Conservation (phyloP, 1,284 basidiomycete genomes). For the Cryptococcus sp. region DNA sequence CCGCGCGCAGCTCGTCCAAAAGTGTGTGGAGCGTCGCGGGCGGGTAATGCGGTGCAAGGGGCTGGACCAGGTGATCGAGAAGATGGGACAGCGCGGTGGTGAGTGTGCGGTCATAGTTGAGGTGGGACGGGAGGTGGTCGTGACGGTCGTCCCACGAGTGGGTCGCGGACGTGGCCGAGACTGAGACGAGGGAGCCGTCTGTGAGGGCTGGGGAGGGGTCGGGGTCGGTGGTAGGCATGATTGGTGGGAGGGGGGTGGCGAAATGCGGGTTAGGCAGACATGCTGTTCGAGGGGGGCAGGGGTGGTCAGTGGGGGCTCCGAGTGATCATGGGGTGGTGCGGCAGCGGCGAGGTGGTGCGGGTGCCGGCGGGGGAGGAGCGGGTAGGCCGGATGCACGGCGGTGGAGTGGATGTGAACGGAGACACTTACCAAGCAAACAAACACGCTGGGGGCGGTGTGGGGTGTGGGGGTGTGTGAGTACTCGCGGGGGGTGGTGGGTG, state of each 20-base stretch:
- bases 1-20: slow-evolving; percentile 23
- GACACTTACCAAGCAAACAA: too few species aligned
- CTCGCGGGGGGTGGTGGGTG: too few species aligned
- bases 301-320: not conserved
- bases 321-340: not conserved
- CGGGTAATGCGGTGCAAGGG: slow-evolving; percentile 36
- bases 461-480: too few species aligned
- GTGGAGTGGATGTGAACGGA: too few species aligned
- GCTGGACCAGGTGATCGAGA: slow-evolving; percentile 38
- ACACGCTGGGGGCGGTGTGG: too few species aligned
- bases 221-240: not conserved
- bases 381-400: too few species aligned
- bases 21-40: slow-evolving; percentile 30
- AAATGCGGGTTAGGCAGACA: not conserved
- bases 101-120: slow-evolving; percentile 27
- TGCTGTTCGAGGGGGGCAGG: not conserved
- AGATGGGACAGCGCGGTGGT: slow-evolving; percentile 38
- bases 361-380: not conserved
- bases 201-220: slow-evolving; percentile 14
- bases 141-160: not conserved
- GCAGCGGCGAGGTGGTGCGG: not conserved
- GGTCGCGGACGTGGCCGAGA: not conserved
- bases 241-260: too few species aligned
- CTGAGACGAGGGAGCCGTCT: slow-evolving; percentile 1
- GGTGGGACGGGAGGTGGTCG: slow-evolving; percentile 1